These are phyloP conservation scores for Colletotrichum truncatum DNA, from an alignment of 2,329 filamentous ascomycete genomes.

Conservation along the genomic window DNA sequence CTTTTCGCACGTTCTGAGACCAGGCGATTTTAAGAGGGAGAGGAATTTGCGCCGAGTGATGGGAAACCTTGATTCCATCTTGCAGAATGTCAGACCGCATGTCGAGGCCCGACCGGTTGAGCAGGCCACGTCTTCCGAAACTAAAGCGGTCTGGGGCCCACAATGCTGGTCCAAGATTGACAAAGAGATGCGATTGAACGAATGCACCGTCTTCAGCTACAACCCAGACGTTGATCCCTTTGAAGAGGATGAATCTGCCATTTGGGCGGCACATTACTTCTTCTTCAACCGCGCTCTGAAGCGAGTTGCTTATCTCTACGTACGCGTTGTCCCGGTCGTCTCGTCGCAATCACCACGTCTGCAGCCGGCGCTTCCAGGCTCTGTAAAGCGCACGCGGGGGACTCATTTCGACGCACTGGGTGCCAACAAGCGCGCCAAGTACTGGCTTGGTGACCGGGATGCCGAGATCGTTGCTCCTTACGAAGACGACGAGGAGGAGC, in stretches of 20 bases:
- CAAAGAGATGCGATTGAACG: constrained; percentile 90
- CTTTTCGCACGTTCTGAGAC: constrained; percentile 90
- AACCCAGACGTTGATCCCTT: constrained; percentile 90
- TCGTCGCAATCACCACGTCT: constrained; percentile 57
- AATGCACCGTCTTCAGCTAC: constrained; percentile 92
- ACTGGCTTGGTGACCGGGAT: constrained; percentile 82
- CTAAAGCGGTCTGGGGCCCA: constrained; percentile 78
- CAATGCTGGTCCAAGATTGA: constrained; percentile 93
- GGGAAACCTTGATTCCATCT: constrained; percentile 85
- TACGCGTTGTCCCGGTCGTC: constrained; percentile 85
- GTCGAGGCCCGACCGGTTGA: constrained; percentile 55
- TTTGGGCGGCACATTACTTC: constrained; percentile 97
- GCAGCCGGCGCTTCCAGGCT: constrained; percentile 33
- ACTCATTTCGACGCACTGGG: constrained; percentile 47
- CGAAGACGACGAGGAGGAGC: constrained; percentile 58
- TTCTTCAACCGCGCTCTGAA: constrained; percentile 96
- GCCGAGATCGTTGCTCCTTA: constrained; percentile 57
- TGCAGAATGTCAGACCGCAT: constrained; percentile 84
- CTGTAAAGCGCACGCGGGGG: constrained; percentile 38
- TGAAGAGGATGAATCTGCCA: constrained; percentile 88
- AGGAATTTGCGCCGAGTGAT: constrained; percentile 82
- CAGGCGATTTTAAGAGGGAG: constrained; percentile 89
- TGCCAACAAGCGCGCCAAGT: constrained; percentile 83
- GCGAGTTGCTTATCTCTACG: constrained; percentile 92
- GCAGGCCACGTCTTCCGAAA: constrained; percentile 46